Evolutionary conservation across 2,329 filamentous ascomycete species (phyloP).

Genomic region (Chrysosporium queenslandicum): DNA sequence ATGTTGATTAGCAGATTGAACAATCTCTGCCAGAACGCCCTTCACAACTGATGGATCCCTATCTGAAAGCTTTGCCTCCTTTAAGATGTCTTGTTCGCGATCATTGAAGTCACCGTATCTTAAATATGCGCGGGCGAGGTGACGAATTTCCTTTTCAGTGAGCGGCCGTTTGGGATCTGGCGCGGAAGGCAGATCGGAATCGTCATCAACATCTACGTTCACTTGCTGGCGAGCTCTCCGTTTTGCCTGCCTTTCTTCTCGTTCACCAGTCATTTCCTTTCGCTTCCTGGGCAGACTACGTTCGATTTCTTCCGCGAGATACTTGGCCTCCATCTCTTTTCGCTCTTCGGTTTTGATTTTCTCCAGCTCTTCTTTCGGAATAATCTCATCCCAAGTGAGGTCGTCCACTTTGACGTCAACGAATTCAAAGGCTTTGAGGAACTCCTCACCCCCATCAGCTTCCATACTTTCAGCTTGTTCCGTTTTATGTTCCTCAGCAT

Average conservation of each 20-base stretch:
- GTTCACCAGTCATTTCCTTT: conserved; percentile 52
- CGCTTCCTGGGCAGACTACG: conserved; percentile 72
- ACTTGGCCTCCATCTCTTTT: conserved; percentile 69
- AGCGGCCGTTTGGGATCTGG: conserved; percentile 79
- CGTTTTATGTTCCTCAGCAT: conserved; percentile 93
- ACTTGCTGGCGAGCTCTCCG: conserved; percentile 59
- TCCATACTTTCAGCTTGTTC: conserved; percentile 91
- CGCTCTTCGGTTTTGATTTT: conserved; percentile 84
- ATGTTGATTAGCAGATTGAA: conserved; percentile 59
- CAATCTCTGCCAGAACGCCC: conserved; percentile 64
- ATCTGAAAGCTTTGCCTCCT: conserved; percentile 72
- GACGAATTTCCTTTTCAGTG: conserved; percentile 83
- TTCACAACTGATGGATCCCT: conserved; percentile 74
- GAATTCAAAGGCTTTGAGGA: conserved; percentile 79
- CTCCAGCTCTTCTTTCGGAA: conserved; percentile 84
- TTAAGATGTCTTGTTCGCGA: conserved; percentile 73
- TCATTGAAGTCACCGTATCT: conserved; percentile 86
- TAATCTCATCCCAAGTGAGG: conserved; percentile 96
- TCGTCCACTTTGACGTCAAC: conserved; percentile 93
- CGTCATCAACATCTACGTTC: conserved; percentile 57
- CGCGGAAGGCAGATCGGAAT: conserved; percentile 54
- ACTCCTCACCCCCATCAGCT: conserved; percentile 92
- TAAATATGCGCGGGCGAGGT: conserved; percentile 82
- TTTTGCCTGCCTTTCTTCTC: conserved; percentile 58
- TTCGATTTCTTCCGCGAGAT: conserved; percentile 70